Base-by-base conservation (phyloP, 2,329 filamentous ascomycete species). In the Furcasterigmium sp. region DNA sequence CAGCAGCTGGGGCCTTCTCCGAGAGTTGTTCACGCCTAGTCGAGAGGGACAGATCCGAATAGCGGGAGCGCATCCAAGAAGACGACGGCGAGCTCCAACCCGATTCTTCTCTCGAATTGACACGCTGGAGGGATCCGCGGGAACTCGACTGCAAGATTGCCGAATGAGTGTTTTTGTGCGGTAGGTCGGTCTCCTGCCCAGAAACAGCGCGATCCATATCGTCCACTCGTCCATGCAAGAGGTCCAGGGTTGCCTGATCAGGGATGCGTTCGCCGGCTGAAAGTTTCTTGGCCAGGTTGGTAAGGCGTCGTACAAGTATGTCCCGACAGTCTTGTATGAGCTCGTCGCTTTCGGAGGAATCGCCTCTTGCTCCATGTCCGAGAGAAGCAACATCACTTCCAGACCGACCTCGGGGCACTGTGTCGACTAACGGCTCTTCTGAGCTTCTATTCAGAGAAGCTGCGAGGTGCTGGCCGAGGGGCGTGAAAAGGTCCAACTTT, bases 221-320 rank as follows among this genome's bases (percentile, higher is more conserved):
- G 34, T 65, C 60, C 28, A 68, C 60, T 45, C 67, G 62, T 18
- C 51, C 45, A 18, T 50, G 46, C 37, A 52, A 41, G 32, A 43
- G 50, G n/a, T 57, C 57, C 39, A 69, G 52, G 26, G 56, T 57
- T 20, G 55, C 50, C 42, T 41, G 39, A n/a, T 68, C 64, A 37
- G 68, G 62, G 15, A 64, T 56, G 17, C 53, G 48, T 41, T 61
- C 59, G 9, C 44, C 42, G 18, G 56, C 54, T 17, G 62, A 57
- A 38, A 69, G 60, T 41, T 63, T 62, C 48, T 63, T 61, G 5
- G 64, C 64, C 21, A 69, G 61, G 36, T 64, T 58, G 42, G 58
- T 64, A 26, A 69, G 52, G 15, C 65, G 61, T 44, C 60, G 54
- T 10, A 75, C 66, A 42, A 79, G 65, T 19, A 69, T 65, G 47